These are phyloP conservation scores for Aeminium ludgeri DNA, from an alignment of 495 filamentous ascomycete species.

Conservation along the genomic window DNA sequence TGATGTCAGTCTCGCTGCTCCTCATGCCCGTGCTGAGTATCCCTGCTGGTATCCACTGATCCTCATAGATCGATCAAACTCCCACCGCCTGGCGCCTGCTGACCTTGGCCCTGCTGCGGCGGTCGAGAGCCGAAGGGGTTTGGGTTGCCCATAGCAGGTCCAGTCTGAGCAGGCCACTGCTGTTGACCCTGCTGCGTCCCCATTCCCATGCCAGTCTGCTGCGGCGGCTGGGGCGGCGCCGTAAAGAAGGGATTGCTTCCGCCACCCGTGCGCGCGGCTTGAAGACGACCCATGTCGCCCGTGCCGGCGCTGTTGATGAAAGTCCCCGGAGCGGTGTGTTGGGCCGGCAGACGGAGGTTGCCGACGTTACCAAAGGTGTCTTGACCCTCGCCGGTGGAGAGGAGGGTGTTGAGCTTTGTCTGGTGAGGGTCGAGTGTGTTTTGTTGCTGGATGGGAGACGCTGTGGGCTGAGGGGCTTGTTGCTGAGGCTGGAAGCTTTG, in stretches of 20 bases:
- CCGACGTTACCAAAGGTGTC: constrained; percentile 96
- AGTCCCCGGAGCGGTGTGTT: constrained; percentile 91
- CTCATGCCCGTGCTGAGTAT: too few relatives aligned
- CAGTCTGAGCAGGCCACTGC: constrained; percentile 59
- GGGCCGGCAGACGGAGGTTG: constrained; percentile 82
- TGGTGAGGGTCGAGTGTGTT: constrained; percentile 55
- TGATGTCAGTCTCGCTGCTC: too few relatives aligned
- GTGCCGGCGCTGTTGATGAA: constrained; percentile 91
- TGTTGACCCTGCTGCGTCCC: constrained; percentile 14
- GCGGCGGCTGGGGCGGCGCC: constrained; percentile 38
- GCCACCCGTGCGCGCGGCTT: constrained; percentile 48
- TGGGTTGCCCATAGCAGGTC: constrained; percentile 43
- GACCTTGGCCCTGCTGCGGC: constrained; percentile 34
- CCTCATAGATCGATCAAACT: constrained; percentile 83
- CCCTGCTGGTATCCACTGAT: too few relatives aligned
- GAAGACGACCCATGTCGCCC: constrained; percentile 44
- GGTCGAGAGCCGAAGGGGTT: constrained; percentile 20
- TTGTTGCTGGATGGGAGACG: constrained; percentile 8
- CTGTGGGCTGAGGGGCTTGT: constrained; percentile 14
- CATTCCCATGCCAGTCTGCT: constrained; percentile 60
- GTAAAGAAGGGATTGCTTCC: constrained; percentile 74
- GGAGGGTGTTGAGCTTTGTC: constrained; percentile 75
- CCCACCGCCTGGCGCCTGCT: constrained; percentile 48
- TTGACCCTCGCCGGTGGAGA: constrained; percentile 73
- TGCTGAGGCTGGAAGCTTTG: constrained; percentile 23